Conservation (phyloP, 129 eudicot species). For the Gnaphalium uliginosum region DNA sequence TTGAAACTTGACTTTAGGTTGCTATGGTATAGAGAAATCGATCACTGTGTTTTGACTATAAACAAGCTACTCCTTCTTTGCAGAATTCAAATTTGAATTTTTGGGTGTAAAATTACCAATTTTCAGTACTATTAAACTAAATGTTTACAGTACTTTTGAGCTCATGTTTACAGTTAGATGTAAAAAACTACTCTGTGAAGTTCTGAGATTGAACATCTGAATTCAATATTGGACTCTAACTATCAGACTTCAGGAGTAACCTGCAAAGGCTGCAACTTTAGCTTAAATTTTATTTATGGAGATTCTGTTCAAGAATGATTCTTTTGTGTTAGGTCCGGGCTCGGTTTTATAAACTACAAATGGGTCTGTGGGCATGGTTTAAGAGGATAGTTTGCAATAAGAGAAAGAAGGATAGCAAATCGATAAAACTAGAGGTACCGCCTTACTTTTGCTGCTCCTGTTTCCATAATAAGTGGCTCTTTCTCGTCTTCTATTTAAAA, state of each 20-base stretch:
- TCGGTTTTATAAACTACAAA: conserved; percentile 17
- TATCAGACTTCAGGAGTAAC: background rate
- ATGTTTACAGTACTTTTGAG: background rate
- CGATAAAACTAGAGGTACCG: conserved; percentile 38
- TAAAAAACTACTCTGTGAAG: background rate
- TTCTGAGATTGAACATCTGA: background rate
- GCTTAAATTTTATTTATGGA: background rate
- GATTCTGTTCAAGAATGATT: background rate
- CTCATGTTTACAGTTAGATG: background rate
- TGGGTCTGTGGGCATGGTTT: conserved; percentile 47
- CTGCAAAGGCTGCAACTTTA: conserved; percentile 14
- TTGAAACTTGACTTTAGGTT: conserved; percentile 6
- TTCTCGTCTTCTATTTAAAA: background rate
- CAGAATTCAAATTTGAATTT: background rate
- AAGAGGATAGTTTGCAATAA: conserved; percentile 35
- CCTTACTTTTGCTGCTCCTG: background rate
- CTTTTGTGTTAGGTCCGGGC: conserved; percentile 23
- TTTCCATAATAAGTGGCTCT: background rate
- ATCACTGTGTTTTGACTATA: background rate
- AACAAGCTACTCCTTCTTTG: background rate
- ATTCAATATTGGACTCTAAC: conserved; percentile 6
- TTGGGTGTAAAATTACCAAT: background rate
- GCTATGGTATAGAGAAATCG: background rate
- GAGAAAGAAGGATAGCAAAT: conserved; percentile 31
- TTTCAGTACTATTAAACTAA: background rate